These are phyloP conservation scores for Corinectria fuckeliana DNA, from an alignment of 2,329 filamentous ascomycete species.

Conservation along the genomic window DNA sequence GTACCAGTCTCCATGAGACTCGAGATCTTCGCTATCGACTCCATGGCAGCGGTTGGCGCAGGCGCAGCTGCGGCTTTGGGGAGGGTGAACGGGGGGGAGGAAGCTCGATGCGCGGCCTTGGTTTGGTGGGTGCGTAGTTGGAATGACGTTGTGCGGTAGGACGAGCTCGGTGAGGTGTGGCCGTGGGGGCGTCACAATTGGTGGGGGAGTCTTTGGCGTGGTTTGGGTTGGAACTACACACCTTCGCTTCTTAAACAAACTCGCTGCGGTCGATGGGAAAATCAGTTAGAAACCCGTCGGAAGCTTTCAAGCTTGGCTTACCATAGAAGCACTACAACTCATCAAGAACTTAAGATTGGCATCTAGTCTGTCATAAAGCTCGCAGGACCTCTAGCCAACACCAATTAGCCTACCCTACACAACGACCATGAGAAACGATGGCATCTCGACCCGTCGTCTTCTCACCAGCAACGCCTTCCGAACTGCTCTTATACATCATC, in stretches of 20 bases:
- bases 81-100: slow-evolving; percentile 15
- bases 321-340: neutral
- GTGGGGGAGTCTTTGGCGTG: slow-evolving; percentile 18
- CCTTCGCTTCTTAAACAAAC: neutral
- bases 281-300: neutral
- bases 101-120: slow-evolving; percentile 9
- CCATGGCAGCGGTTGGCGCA: slow-evolving; percentile 66
- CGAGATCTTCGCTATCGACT: slow-evolving; percentile 94
- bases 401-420: slow-evolving; percentile 26
- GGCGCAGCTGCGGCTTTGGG: slow-evolving; percentile 23
- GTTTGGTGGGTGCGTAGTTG: slow-evolving; percentile 24
- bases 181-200: slow-evolving; percentile 31
- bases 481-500: slow-evolving; percentile 71
- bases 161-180: slow-evolving; percentile 11
- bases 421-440: slow-evolving; percentile 23
- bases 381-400: neutral
- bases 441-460: slow-evolving; percentile 50
- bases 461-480: slow-evolving; percentile 60
- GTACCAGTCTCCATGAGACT: slow-evolving; percentile 92
- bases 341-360: neutral
- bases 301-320: neutral
- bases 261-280: neutral
- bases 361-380: neutral
- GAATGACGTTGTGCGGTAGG: slow-evolving; percentile 36
- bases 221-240: neutral